A percentile compares a stretch with the other conserved stretches of the same genome.
Evolutionary conservation across 148 eudicot species (phyloP).

Genomic region (Hydrangea macrophylla): DNA sequence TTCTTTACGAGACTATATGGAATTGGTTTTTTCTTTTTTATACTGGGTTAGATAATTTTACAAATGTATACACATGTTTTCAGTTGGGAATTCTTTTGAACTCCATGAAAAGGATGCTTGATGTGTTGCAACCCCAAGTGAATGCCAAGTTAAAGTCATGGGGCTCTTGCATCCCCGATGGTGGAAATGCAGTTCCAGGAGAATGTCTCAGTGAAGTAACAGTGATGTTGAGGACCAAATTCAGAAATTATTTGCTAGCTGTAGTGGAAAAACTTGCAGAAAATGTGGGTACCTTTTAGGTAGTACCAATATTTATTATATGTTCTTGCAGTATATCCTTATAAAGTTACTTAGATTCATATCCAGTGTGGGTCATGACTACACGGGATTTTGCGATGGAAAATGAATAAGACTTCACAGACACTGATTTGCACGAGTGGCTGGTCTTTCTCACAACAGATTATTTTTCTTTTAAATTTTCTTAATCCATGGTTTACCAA

Average conservation of each 20-base stretch:
- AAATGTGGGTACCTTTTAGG: conserved; percentile 44
- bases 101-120: conserved; percentile 81
- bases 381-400: no score
- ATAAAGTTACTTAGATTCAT: no score
- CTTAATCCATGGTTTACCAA: neutral
- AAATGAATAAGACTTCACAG: no score
- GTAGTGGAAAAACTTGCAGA: conserved; percentile 62
- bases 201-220: conserved; percentile 66
- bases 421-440: no score
- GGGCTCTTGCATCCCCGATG: conserved; percentile 48
- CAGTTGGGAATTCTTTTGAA: conserved; percentile 72
- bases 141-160: conserved; percentile 61
- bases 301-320: neutral
- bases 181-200: conserved; percentile 49
- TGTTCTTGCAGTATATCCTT: neutral
- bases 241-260: conserved; percentile 65
- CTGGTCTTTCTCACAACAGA: no score
- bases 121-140: conserved; percentile 60
- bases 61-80: conserved; percentile 5
- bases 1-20: no score
- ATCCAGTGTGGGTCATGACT: no score
- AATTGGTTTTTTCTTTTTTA: neutral
- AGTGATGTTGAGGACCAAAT: conserved; percentile 65
- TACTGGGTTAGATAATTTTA: neutral
- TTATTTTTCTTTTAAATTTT: neutral